phyloP scores from a whole-genome alignment of 805 yeast species.

The Candida glaebosa region DNA sequence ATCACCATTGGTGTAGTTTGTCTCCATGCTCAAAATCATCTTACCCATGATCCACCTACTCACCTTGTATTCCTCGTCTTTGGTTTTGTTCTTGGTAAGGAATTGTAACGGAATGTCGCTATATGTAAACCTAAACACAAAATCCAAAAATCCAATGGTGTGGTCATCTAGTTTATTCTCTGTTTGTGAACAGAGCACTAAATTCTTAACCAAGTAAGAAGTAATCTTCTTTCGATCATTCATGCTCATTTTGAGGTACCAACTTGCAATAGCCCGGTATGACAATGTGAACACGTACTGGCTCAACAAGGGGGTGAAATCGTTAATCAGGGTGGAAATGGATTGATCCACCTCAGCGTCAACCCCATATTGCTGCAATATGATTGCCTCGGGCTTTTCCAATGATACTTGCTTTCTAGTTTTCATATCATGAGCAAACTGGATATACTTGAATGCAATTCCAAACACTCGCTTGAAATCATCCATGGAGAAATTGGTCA shows the following conservation, averaged over 20 bases:
- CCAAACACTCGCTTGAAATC: conserved; percentile 81
- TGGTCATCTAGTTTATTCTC: conserved; percentile 42
- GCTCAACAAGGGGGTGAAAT: conserved; percentile 48
- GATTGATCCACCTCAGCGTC: conserved; percentile 51
- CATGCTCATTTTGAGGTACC: conserved; percentile 66
- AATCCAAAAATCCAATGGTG: conserved; percentile 62
- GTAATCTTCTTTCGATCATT: conserved; percentile 57
- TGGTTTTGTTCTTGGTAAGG: conserved; percentile 16
- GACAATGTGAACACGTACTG: conserved; percentile 63
- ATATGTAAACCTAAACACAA: conserved; percentile 63
- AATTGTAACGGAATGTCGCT: conserved; percentile 57
- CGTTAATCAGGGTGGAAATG: conserved; percentile 49
- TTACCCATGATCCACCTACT: conserved; percentile 61
- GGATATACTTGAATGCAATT: conserved; percentile 75
- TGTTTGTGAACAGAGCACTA: conserved; percentile 34
- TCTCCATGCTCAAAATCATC: conserved; percentile 53
- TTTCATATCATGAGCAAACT: conserved; percentile 56
- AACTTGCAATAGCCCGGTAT: conserved; percentile 61
- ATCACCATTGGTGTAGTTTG: conserved; percentile 49
- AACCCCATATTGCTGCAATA: conserved; percentile 34
- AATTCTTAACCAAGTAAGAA: conserved; percentile 58
- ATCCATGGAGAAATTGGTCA: conserved; percentile 69
- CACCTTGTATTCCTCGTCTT: conserved; percentile 14
- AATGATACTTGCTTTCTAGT: conserved; percentile 17
- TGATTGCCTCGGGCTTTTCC: conserved; percentile 10